Conservation (phyloP, 345 rosid species). For the Odontarrhena argentea region DNA sequence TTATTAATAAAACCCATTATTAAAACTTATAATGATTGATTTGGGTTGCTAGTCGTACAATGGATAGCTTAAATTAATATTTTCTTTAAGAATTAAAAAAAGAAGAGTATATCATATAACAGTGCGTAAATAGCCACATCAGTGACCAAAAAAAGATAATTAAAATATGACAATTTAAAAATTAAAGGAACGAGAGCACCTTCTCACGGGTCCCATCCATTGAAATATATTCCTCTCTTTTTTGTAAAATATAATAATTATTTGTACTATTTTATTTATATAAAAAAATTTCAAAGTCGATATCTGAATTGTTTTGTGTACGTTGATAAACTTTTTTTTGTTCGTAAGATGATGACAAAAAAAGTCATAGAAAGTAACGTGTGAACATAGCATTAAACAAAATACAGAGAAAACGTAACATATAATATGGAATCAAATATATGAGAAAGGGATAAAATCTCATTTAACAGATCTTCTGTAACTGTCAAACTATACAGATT, state of each 20-base stretch:
- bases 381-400: slow-evolving; percentile 35
- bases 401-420: slow-evolving; percentile 2
- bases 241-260: slow-evolving; percentile 4
- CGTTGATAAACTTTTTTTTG: slow-evolving; percentile 22
- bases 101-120: slow-evolving; percentile 35
- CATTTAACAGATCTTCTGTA: slow-evolving; percentile 21
- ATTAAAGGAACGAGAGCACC: slow-evolving; percentile 37
- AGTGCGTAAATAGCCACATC: slow-evolving; percentile 38
- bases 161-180: slow-evolving; percentile 6
- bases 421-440: slow-evolving; percentile 8
- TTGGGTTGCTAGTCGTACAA: slow-evolving; percentile 44
- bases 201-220: slow-evolving; percentile 38
- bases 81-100: slow-evolving; percentile 22
- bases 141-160: slow-evolving; percentile 32
- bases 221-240: slow-evolving; percentile 41
- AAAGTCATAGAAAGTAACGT: slow-evolving; percentile 37
- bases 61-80: slow-evolving; percentile 39
- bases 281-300: slow-evolving; percentile 32
- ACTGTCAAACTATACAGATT: slow-evolving; percentile 32
- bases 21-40: slow-evolving; percentile 44
- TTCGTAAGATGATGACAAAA: slow-evolving; percentile 32
- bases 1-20: slow-evolving; percentile 16
- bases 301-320: slow-evolving; percentile 32
- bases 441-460: slow-evolving; percentile 28
- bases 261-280: slow-evolving; percentile 18